Evolutionary conservation across 768 basidiomycete species (phyloP).

Genomic region (Clathrus columnatus): DNA sequence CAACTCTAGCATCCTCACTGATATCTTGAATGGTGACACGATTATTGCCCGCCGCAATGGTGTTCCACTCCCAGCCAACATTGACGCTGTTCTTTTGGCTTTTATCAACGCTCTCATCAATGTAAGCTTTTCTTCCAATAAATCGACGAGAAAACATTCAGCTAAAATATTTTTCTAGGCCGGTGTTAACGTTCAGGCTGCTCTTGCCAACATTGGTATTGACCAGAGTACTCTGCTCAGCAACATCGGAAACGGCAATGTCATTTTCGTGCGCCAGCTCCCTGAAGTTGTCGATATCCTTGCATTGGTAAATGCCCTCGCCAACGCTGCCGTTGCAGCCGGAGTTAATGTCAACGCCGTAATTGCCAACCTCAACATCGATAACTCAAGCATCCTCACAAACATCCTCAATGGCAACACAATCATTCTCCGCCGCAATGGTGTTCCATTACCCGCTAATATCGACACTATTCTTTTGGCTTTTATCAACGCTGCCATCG

Average conservation of each 20-base stretch:
- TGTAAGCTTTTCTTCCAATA: too few species aligned
- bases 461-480: too few species aligned
- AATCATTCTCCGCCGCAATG: not conserved
- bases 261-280: not conserved
- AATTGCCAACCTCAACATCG: not conserved
- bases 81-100: not conserved
- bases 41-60: not conserved
- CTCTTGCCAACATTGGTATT: not conserved
- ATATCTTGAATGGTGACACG: not conserved
- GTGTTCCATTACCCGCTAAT: too few species aligned
- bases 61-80: not conserved
- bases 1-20: not conserved
- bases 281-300: not conserved
- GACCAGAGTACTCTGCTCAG: not conserved
- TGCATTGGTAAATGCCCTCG: not conserved
- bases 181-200: not conserved
- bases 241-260: not conserved
- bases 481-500: too few species aligned
- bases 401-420: not conserved
- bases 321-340: too few species aligned
- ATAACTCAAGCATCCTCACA: not conserved
- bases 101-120: not conserved
- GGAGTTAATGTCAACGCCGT: not conserved
- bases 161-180: not conserved
- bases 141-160: too few species aligned